These are phyloP conservation scores for Plasmodium falciparum DNA, from an alignment of 169 alveolate genomes.

Conservation along the genomic window DNA sequence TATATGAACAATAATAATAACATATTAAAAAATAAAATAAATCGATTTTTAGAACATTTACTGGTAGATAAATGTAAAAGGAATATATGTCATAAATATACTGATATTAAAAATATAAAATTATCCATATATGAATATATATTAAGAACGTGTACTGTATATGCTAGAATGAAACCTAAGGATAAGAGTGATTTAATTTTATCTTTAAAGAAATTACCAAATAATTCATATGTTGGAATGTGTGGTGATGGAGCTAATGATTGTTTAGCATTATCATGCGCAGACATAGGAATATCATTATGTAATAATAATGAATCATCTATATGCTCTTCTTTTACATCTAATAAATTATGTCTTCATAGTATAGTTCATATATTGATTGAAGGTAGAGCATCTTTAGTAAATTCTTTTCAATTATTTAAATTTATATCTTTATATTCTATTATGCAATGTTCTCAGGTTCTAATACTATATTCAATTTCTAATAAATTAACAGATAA, in stretches of 20 bases:
- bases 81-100: not conserved
- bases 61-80: not conserved
- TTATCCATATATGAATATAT: constrained; percentile 1
- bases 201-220: constrained; percentile 3
- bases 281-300: constrained; percentile 92
- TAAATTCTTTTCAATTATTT: constrained; percentile 90
- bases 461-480: not conserved
- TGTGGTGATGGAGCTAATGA: constrained; percentile 96
- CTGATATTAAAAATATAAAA: constrained; percentile 2
- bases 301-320: constrained; percentile 83
- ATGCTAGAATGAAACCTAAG: constrained; percentile 5
- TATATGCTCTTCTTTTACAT: constrained; percentile 91
- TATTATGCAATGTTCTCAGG: not conserved
- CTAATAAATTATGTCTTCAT: constrained; percentile 84
- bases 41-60: not conserved
- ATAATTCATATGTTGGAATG: constrained; percentile 87
- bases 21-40: too few species aligned
- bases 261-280: constrained; percentile 91
- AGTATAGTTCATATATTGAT: constrained; percentile 85
- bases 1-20: too few species aligned
- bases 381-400: constrained; percentile 92
- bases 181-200: not conserved
- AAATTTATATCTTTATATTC: constrained; percentile 89
- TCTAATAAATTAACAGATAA: constrained; percentile 10
- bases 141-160: constrained; percentile 1